A percentile compares a stretch with the other conserved stretches of the same genome.
Conservation (phyloP, 306 rosid genomes). For the Acacia confusa region DNA sequence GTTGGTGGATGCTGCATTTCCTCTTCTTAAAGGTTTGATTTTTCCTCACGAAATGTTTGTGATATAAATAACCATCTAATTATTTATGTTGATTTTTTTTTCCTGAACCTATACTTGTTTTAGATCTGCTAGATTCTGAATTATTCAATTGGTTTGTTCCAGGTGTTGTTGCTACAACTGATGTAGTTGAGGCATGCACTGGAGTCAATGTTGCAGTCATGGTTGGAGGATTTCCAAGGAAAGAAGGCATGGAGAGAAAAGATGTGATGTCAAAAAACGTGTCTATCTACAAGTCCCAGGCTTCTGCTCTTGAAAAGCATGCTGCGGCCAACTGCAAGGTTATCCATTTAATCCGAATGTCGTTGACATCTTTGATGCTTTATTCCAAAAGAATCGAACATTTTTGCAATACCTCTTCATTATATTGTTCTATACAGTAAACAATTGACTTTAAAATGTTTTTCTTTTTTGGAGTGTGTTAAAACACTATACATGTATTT, state of each 20-base stretch:
- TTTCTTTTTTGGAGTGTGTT: not conserved
- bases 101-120: not conserved
- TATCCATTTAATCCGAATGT: not conserved
- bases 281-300: conserved; percentile 92
- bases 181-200: conserved; percentile 93
- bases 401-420: not conserved
- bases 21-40: conserved; percentile 75
- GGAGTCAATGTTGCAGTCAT: conserved; percentile 87
- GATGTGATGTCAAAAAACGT: conserved; percentile 97
- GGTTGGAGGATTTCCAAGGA: conserved; percentile 99
- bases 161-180: conserved; percentile 99
- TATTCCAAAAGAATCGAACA: not conserved
- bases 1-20: conserved; percentile 93
- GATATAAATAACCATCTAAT: not conserved
- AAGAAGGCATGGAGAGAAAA: conserved; percentile 98
- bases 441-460: not conserved
- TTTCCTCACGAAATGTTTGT: not conserved
- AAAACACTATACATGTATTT: no score
- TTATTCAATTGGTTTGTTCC: conserved; percentile 25
- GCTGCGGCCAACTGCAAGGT: conserved; percentile 98
- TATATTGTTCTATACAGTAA: not conserved
- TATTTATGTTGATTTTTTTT: not conserved
- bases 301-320: conserved; percentile 91
- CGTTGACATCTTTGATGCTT: not conserved
- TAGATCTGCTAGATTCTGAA: conserved; percentile 1